Evolutionary conservation across 192 early-diverging fungal species (phyloP).

Genomic region (Rhizoclosmatium globosum): DNA sequence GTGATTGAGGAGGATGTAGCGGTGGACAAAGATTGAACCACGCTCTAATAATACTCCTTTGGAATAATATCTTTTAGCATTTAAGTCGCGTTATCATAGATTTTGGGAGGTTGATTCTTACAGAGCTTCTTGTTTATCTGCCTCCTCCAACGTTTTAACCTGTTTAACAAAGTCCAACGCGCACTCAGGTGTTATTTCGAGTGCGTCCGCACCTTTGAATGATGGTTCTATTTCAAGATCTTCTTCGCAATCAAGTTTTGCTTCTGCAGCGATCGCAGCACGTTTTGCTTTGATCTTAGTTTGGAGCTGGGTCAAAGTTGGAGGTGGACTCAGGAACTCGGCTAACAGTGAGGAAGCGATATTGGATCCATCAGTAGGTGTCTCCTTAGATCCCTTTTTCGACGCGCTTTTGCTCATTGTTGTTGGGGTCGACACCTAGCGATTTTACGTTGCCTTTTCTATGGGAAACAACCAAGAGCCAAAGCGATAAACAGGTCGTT

Average conservation of each 20-base stretch:
- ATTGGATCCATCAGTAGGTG: not conserved
- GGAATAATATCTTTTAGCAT: no score
- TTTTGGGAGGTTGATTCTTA: not conserved
- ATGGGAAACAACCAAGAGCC: no score
- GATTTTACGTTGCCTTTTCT: no score
- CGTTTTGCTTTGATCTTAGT: not conserved
- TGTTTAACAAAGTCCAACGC: not conserved
- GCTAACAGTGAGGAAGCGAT: not conserved
- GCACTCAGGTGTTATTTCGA: not conserved
- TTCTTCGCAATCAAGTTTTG: not conserved
- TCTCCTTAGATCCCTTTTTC: not conserved
- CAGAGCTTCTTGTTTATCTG: not conserved
- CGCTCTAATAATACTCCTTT: not conserved
- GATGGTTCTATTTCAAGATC: not conserved
- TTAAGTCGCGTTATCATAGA: no score
- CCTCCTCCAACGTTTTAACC: not conserved
- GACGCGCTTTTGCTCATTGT: not conserved
- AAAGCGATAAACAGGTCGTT: no score
- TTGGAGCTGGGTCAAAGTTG: not conserved
- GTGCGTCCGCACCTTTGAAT: slow-evolving; percentile 4
- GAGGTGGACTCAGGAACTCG: not conserved
- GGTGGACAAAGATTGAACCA: not conserved
- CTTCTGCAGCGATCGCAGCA: not conserved
- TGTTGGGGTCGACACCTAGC: no score
- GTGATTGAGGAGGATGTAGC: not conserved